Percentiles rank a stretch among this genome's conserved stretches.
These are phyloP conservation scores for Umbelopsis ramanniana DNA, from an alignment of 192 early-diverging fungal genomes.

Conservation along the genomic window DNA sequence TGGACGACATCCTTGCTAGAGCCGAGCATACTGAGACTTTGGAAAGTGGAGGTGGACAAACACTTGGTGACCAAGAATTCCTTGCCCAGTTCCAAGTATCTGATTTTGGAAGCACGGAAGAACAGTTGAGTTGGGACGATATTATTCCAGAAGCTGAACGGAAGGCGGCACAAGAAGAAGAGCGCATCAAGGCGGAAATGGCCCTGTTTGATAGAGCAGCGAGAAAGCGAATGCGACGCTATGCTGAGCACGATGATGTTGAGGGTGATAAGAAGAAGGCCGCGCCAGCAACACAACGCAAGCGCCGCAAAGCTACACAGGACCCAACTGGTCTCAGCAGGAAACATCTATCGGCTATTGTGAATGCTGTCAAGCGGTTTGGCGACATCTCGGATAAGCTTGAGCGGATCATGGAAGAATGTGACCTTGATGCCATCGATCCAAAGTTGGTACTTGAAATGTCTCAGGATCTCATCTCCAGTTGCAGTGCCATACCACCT, in stretches of 20 bases:
- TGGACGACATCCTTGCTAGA: constrained; percentile 96
- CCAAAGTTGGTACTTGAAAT: background rate
- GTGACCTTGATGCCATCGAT: background rate
- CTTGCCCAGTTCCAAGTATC: constrained; percentile 92
- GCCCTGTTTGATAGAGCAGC: constrained; percentile 51
- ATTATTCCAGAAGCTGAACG: constrained; percentile 92
- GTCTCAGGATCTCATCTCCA: background rate
- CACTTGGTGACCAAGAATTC: constrained; percentile 88
- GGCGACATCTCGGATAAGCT: constrained; percentile 8
- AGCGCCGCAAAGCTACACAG: constrained; percentile 12
- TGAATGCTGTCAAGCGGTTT: constrained; percentile 13
- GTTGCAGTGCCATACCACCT: background rate
- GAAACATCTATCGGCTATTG: background rate
- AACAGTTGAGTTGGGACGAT: constrained; percentile 88
- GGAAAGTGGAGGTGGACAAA: constrained; percentile 61
- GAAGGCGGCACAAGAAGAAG: constrained; percentile 68
- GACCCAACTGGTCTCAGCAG: background rate
- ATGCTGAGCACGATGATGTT: constrained; percentile 30
- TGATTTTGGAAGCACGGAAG: constrained; percentile 76
- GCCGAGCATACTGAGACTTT: constrained; percentile 90
- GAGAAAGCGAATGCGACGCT: constrained; percentile 29
- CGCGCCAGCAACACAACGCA: constrained; percentile 26
- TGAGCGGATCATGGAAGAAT: background rate
- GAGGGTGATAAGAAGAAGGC: constrained; percentile 30
- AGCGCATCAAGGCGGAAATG: constrained; percentile 60